phyloP scores from a whole-genome alignment of 768 basidiomycete genomes.

The Gautieria morchelliformis region DNA sequence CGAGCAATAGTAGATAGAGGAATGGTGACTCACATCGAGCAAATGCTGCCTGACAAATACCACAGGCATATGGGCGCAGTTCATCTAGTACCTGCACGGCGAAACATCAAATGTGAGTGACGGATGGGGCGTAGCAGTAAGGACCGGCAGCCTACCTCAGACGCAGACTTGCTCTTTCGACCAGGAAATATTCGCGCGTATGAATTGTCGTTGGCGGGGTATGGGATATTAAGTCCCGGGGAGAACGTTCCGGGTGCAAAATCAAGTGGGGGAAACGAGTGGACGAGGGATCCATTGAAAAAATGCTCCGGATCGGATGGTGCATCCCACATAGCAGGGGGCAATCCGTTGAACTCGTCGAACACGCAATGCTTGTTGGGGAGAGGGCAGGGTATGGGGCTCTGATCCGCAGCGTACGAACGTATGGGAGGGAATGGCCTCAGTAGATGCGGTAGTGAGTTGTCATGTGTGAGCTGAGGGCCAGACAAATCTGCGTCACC shows the following conservation, averaged over 20 bases:
- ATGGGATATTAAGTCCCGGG: conserved; percentile 13
- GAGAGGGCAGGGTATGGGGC: background rate
- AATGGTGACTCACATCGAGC: conserved; percentile 1
- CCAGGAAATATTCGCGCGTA: conserved; percentile 8
- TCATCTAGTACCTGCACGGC: conserved; percentile 1
- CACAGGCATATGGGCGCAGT: conserved; percentile 7
- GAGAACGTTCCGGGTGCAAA: conserved; percentile 27
- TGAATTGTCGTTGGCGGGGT: background rate
- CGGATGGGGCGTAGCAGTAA: background rate
- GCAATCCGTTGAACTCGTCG: background rate
- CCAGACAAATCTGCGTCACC: background rate
- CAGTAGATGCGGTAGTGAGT: background rate
- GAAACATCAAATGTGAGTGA: background rate
- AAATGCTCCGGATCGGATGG: background rate
- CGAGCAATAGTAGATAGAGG: background rate
- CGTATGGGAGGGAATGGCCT: background rate
- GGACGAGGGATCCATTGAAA: background rate
- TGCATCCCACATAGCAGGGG: conserved; percentile 3
- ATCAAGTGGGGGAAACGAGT: background rate
- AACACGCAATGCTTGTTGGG: background rate
- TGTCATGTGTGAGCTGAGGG: background rate
- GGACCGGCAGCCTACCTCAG: background rate
- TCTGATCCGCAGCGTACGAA: background rate
- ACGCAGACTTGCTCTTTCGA: conserved; percentile 6
- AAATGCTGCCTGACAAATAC: conserved; percentile 9